phyloP scores from a whole-genome alignment of 2,329 filamentous ascomycete genomes.

The Trichophyton schoenleinii region DNA sequence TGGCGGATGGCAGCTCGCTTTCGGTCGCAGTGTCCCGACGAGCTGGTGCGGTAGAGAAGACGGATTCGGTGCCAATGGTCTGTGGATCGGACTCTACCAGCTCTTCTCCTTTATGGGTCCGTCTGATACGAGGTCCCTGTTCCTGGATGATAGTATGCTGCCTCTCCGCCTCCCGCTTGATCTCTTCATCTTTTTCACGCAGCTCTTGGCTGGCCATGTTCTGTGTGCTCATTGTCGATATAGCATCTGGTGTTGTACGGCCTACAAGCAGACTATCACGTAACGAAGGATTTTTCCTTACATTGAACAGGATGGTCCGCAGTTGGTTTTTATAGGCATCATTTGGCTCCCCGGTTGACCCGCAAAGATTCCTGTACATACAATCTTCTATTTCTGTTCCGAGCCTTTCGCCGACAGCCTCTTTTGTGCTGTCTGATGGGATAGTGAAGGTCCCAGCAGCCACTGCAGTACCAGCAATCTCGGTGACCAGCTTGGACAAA shows the following conservation, averaged over 20 bases:
- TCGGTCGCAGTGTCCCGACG: conserved; percentile 29
- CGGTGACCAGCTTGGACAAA: conserved; percentile 55
- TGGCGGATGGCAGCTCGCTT: conserved; percentile 9
- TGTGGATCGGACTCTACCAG: conserved; percentile 62
- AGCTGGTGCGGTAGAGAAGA: conserved; percentile 36
- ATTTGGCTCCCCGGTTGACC: conserved; percentile 40
- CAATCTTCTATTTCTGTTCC: conserved; percentile 70
- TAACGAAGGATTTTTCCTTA: conserved; percentile 76
- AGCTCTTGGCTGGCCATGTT: conserved; percentile 88
- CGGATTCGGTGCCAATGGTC: conserved; percentile 34
- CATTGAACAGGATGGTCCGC: conserved; percentile 67
- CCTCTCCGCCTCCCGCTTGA: conserved; percentile 45
- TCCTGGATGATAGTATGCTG: conserved; percentile 68
- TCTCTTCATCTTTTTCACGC: conserved; percentile 49
- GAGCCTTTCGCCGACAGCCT: conserved; percentile 54
- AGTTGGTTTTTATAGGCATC: conserved; percentile 51
- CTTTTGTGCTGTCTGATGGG: conserved; percentile 50
- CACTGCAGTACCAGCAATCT: conserved; percentile 53
- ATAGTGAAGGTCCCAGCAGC: conserved; percentile 53
- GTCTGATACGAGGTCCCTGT: conserved; percentile 63
- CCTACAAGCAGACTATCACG: conserved; percentile 62
- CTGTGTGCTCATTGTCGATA: conserved; percentile 79
- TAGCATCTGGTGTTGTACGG: conserved; percentile 56
- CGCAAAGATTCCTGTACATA: conserved; percentile 42
- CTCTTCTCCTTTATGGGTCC: conserved; percentile 93